A percentile compares a stretch with the other conserved stretches of the same genome.
Conservation (phyloP, 2,329 filamentous ascomycete species). For the Zarea fungicola region DNA sequence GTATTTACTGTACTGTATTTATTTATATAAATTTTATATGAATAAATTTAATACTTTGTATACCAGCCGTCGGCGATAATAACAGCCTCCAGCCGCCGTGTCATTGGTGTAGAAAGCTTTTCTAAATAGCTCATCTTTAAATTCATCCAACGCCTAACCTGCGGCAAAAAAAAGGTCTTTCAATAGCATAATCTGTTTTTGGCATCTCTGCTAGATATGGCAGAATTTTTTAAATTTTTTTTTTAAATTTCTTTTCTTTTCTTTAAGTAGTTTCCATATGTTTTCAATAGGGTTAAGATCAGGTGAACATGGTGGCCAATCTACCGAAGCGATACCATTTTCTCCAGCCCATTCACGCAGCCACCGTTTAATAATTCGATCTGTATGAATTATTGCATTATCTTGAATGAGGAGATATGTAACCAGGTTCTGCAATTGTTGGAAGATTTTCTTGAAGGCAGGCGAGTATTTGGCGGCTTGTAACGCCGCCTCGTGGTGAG, state of each 20-base stretch:
- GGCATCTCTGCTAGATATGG: slow-evolving; percentile 5
- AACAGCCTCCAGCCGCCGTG: slow-evolving; percentile 1
- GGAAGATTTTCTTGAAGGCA: slow-evolving; percentile 12
- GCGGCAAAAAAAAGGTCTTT: slow-evolving; percentile 3
- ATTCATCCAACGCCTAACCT: slow-evolving; percentile 4
- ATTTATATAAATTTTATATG: background rate
- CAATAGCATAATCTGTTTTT: background rate
- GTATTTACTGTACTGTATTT: background rate
- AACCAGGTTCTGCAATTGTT: slow-evolving; percentile 13
- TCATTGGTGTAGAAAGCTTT: slow-evolving; percentile 3
- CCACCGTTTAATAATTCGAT: slow-evolving; percentile 6
- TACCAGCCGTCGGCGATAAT: slow-evolving; percentile 2
- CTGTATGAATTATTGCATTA: slow-evolving; percentile 13
- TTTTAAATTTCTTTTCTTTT: too few species aligned
- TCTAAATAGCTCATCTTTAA: slow-evolving; percentile 10
- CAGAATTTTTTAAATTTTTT: slow-evolving; percentile 10
- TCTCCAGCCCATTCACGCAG: background rate
- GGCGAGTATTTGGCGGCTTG: slow-evolving; percentile 5
- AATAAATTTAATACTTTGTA: slow-evolving; percentile 7
- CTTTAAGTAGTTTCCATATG: slow-evolving; percentile 14
- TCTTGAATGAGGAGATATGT: slow-evolving; percentile 13
- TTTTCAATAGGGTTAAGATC: slow-evolving; percentile 15
- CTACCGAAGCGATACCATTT: slow-evolving; percentile 1
- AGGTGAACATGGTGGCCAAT: slow-evolving; percentile 13
- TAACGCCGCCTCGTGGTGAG: slow-evolving; percentile 6